Evolutionary conservation across 192 early-diverging fungal genomes (phyloP), one percentile per base, ranked within the genome.

Genomic region (Podila epigama): DNA sequence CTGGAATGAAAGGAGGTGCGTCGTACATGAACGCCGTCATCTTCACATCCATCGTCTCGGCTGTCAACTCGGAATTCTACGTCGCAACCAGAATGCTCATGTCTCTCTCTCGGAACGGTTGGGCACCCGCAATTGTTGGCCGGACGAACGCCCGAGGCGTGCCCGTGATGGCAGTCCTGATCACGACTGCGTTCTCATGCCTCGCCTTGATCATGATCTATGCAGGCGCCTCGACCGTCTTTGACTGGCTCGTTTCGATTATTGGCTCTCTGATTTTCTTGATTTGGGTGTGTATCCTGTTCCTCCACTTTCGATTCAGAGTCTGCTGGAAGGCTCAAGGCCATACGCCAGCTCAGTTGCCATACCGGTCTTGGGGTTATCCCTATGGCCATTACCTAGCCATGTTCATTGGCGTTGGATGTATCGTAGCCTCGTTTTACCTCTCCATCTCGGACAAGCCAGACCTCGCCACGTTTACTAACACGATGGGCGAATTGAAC

Each of bases 261-360:
- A 86, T 90, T 16, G 90, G 93, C 11, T 88, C 95, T 18, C 75
- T 91, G 0, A 91, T 93, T 11, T 90, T 96, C 52, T 73, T 91
- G 34, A 91, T 92, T 56, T 97, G 94, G 94, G 53, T 93, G 42
- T 90, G 90, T 50, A 96, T 97, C 70, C 83, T 88, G 35, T 69
- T 93, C 34, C 86, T 89, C 44, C 94, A 97, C 63, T 89, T 88
- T 68, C 89, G 94, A 20, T 97, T 95, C 89, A 89, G 94, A 35
- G 81, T 79, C 32, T 93, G 92, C 29, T 92, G 88, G 60, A 65
- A 88, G 40, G 84, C 83, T 28, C 95, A 96, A 68, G 88, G 89
- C 3, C 84, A 85, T 61, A 63, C 68, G 15, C 64, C 90, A 7
- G 62, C 70, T 15, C 83, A 88, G 12, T 81, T 96, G 34, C 89